Percentiles rank a stretch among this genome's conserved stretches.
phyloP scores from a whole-genome alignment of 2,329 filamentous ascomycete species.

The Sphaerulina musiva region DNA sequence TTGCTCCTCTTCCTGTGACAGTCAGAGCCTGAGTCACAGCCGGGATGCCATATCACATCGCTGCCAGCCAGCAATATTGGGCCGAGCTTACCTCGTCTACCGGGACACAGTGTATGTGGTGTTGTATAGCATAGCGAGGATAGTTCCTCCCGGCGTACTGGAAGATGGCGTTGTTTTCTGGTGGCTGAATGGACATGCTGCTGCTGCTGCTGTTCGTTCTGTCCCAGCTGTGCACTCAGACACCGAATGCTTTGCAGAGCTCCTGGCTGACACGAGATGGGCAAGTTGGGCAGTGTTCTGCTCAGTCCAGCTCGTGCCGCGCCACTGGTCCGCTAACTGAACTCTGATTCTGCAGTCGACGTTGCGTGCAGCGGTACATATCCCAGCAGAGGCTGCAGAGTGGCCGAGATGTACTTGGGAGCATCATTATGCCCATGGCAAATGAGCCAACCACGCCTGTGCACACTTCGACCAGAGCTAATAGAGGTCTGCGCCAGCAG shows the following conservation, averaged over 20 bases:
- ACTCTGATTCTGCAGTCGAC: neutral
- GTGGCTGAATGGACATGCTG: slow-evolving; percentile 20
- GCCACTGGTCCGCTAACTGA: neutral
- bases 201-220: too few species aligned
- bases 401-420: slow-evolving; percentile 1
- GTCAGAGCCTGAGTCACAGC: slow-evolving; percentile 4
- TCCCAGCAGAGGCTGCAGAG: neutral
- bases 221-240: neutral
- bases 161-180: slow-evolving; percentile 21
- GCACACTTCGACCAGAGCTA: slow-evolving; percentile 5
- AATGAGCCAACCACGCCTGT: slow-evolving; percentile 8
- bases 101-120: slow-evolving; percentile 29
- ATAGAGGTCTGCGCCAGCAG: slow-evolving; percentile 13
- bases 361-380: neutral
- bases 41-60: too few species aligned
- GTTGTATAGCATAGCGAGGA: slow-evolving; percentile 23
- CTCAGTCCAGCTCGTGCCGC: neutral
- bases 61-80: too few species aligned
- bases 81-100: slow-evolving; percentile 32
- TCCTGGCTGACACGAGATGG: neutral
- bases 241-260: neutral
- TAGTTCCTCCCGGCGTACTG: slow-evolving; percentile 23
- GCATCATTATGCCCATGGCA: neutral
- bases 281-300: neutral
- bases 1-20: slow-evolving; percentile 26